Percentiles rank a stretch among this genome's conserved stretches.
Evolutionary conservation across 768 basidiomycete species (phyloP).

Genomic region (Kondoa subrosea): DNA sequence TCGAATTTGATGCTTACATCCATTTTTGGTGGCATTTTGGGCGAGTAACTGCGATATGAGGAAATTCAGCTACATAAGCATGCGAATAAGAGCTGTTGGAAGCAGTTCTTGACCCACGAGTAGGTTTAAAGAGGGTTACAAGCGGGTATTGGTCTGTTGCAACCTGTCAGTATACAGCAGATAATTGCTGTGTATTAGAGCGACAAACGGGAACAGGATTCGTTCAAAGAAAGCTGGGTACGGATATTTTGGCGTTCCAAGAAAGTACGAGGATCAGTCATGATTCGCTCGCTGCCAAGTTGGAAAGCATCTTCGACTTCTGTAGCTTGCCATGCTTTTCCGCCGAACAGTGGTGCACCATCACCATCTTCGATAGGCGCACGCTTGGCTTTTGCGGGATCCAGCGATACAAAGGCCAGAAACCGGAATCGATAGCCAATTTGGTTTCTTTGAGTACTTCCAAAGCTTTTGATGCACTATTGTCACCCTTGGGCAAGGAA

Average conservation of each 20-base stretch:
- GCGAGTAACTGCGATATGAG: neutral
- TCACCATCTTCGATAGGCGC: neutral
- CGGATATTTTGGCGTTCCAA: conserved; percentile 92
- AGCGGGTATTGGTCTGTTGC: neutral
- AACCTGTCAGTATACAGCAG: too few relatives aligned
- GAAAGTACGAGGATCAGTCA: conserved; percentile 82
- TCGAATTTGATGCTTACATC: neutral
- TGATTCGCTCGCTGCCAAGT: conserved; percentile 82
- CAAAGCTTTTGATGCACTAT: conserved; percentile 59
- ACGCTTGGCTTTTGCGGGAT: conserved; percentile 59
- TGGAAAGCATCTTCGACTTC: conserved; percentile 58
- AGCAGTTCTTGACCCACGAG: too few relatives aligned
- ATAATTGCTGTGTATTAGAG: too few relatives aligned
- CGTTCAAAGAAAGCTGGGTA: conserved; percentile 57
- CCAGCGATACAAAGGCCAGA: conserved; percentile 98
- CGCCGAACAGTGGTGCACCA: neutral
- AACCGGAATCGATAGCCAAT: conserved; percentile 82
- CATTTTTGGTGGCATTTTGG: conserved; percentile 1
- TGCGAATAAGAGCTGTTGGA: neutral
- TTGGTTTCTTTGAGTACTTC: conserved; percentile 95
- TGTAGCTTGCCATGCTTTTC: conserved; percentile 9
- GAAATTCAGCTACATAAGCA: neutral
- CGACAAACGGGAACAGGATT: too few relatives aligned
- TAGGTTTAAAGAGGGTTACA: neutral
- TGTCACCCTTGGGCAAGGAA: conserved; percentile 67